Conservation (phyloP, 2,329 filamentous ascomycete genomes). For the Scorias spongiosa region DNA sequence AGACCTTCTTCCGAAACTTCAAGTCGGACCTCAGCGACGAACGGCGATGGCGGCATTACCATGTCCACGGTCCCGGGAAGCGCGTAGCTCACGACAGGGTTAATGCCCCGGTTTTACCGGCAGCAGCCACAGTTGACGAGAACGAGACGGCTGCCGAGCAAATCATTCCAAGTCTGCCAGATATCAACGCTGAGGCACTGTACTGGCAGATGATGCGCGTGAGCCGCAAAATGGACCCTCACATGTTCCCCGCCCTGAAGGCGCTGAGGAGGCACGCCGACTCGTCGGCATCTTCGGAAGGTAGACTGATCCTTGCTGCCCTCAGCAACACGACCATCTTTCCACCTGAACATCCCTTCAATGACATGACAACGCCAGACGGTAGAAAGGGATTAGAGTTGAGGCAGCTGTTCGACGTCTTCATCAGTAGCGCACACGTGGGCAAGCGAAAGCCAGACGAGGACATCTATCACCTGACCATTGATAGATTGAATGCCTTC, state of each 20-base stretch:
- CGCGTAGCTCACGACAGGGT: slow-evolving; percentile 27
- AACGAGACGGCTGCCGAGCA: slow-evolving; percentile 12
- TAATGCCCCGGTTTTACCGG: slow-evolving; percentile 8
- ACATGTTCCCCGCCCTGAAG: slow-evolving; percentile 72
- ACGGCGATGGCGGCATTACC: slow-evolving; percentile 52
- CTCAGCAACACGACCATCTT: slow-evolving; percentile 85
- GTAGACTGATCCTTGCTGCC: slow-evolving; percentile 57
- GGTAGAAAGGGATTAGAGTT: slow-evolving; percentile 35
- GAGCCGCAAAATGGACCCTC: slow-evolving; percentile 58
- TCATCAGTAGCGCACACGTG: slow-evolving; percentile 72
- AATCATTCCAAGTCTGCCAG: slow-evolving; percentile 46
- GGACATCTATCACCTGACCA: slow-evolving; percentile 60
- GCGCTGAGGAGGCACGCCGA: slow-evolving; percentile 37
- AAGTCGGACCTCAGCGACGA: slow-evolving; percentile 54
- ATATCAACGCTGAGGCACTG: slow-evolving; percentile 60
- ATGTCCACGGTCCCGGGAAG: slow-evolving; percentile 14
- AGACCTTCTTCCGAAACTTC: slow-evolving; percentile 62
- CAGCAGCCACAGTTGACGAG: too few relatives aligned
- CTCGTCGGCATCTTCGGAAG: slow-evolving; percentile 6
- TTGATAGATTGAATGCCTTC: slow-evolving; percentile 43
- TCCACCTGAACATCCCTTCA: slow-evolving; percentile 55
- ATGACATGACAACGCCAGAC: slow-evolving; percentile 30
- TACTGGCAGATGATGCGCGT: slow-evolving; percentile 85
- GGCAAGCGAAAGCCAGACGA: slow-evolving; percentile 79
- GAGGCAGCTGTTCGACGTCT: slow-evolving; percentile 63